Evolutionary conservation across 2,329 filamentous ascomycete species (phyloP).

Genomic region (Knoxdaviesia proteae): DNA sequence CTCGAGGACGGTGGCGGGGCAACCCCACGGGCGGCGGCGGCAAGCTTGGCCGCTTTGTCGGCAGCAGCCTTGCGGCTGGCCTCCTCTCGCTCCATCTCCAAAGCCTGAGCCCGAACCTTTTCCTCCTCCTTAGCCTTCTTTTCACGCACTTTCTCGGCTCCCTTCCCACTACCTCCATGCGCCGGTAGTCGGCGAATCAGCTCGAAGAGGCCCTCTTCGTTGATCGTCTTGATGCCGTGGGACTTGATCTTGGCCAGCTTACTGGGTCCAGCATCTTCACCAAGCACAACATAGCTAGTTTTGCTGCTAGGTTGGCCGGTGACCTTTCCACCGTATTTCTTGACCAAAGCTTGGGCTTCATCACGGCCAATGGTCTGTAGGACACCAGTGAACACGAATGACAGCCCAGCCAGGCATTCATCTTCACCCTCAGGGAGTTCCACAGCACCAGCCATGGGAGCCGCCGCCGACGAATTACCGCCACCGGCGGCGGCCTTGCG

Average conservation of each 20-base stretch:
- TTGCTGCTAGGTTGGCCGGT: slow-evolving; percentile 73
- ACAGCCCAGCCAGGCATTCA: slow-evolving; percentile 74
- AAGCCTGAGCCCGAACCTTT: slow-evolving; percentile 60
- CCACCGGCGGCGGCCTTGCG: slow-evolving; percentile 36
- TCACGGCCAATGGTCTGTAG: slow-evolving; percentile 63
- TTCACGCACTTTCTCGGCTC: slow-evolving; percentile 64
- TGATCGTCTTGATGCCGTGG: slow-evolving; percentile 70
- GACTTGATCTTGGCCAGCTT: slow-evolving; percentile 75
- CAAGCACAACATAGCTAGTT: slow-evolving; percentile 83
- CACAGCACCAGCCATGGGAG: slow-evolving; percentile 38
- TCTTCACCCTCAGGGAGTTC: slow-evolving; percentile 69
- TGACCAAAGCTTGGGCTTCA: slow-evolving; percentile 69
- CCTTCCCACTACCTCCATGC: slow-evolving; percentile 71
- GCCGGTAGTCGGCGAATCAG: slow-evolving; percentile 65
- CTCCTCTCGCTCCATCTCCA: slow-evolving; percentile 72
- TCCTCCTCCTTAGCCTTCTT: slow-evolving; percentile 73
- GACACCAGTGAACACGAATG: slow-evolving; percentile 89
- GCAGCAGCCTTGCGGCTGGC: slow-evolving; percentile 30
- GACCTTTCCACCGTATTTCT: slow-evolving; percentile 84
- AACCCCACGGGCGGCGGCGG: slow-evolving; percentile 12
- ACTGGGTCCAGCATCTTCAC: slow-evolving; percentile 76
- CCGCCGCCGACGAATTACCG: slow-evolving; percentile 36
- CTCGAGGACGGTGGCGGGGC: slow-evolving; percentile 4
- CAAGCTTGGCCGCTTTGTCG: slow-evolving; percentile 25
- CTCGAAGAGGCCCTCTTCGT: slow-evolving; percentile 79